Evolutionary conservation across 2,329 filamentous ascomycete species (phyloP), one percentile per base, ranked within the genome.

Genomic region (Aspergillus sp.): DNA sequence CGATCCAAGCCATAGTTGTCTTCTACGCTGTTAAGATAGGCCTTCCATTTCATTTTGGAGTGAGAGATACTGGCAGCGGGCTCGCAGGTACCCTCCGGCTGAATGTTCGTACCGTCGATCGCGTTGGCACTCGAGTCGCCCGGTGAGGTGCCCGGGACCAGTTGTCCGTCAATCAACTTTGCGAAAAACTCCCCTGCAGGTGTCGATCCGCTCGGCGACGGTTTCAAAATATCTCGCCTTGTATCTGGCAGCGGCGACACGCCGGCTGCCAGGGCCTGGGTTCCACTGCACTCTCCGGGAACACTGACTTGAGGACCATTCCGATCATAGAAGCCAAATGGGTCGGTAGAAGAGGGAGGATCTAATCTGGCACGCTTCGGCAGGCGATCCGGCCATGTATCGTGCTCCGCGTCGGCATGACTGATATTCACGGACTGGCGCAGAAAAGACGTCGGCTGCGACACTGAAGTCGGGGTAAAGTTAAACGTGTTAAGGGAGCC

Each of bases 1-100:
- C 74, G 67, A 49, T 89, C 84, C 38, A 82, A 72, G 4, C 84
- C 83, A 51, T 82, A 86, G 33, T 59, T 56, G 19, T 60, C 52
- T 5, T 51, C 52, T n/a, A 57, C 52, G 12, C 44, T 55, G 5
- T 43, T 56, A 14, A 56, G 42, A 37, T 57, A 53, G 4, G 47
- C 42, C 3, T 52, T 45, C 53, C 52, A 55, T 36, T 52, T 55
- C 30, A 33, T 49, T 27, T 50, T 46, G 2, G 52, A 44, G 4
- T 37, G 37, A 10, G 41, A 41, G 24, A 37, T 31, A 5, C 43
- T 41, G 12, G 29, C 36, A 5, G 34, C 13, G 10, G 31, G 11
- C 11, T 37, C 26, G 7, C 43, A 34, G 10, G 26, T 26, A 15
- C 37, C 36, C 11, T 38, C 32, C 16, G 34, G 15, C 8, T 27